A percentile compares a stretch with the other conserved stretches of the same genome.
phyloP scores from a whole-genome alignment of 192 early-diverging fungal species.

The Coemansia sp. region DNA sequence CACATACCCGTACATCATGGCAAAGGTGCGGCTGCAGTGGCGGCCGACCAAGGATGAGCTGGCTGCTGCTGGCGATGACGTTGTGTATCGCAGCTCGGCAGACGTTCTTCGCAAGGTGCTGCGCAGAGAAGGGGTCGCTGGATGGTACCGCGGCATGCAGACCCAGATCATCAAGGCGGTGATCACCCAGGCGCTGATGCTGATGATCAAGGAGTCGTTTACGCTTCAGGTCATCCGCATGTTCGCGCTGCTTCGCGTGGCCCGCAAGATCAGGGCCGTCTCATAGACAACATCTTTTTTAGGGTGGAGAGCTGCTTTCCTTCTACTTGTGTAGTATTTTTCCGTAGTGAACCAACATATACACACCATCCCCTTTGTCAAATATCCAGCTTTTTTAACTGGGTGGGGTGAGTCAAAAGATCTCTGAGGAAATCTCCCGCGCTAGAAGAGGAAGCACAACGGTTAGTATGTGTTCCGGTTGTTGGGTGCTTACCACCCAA shows the following conservation, averaged over 20 bases:
- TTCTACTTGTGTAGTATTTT: neutral
- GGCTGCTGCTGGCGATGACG: conserved; percentile 48
- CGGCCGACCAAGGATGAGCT: conserved; percentile 70
- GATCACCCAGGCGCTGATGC: conserved; percentile 96
- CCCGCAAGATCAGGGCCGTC: conserved; percentile 6
- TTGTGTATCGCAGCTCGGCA: conserved; percentile 76
- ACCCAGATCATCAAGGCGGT: conserved; percentile 99
- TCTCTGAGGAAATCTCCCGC: neutral
- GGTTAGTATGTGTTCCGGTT: neutral
- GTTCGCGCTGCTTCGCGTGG: conserved; percentile 28
- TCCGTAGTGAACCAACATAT: too few relatives aligned
- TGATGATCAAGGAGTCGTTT: conserved; percentile 94
- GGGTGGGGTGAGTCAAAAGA: too few relatives aligned
- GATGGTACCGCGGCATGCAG: conserved; percentile 95
- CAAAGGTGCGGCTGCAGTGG: conserved; percentile 95
- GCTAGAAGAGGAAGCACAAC: neutral
- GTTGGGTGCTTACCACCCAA: neutral
- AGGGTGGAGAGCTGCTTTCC: too few relatives aligned
- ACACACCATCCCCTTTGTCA: too few relatives aligned
- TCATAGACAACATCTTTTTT: too few relatives aligned
- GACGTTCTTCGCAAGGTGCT: conserved; percentile 85
- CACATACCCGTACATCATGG: conserved; percentile 98
- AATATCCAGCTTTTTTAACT: too few relatives aligned
- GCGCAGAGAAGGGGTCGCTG: conserved; percentile 75
- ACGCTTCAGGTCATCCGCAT: conserved; percentile 48